Base-by-base conservation (phyloP, 306 rosid genomes). In the Cucurbita argyrosperma region DNA sequence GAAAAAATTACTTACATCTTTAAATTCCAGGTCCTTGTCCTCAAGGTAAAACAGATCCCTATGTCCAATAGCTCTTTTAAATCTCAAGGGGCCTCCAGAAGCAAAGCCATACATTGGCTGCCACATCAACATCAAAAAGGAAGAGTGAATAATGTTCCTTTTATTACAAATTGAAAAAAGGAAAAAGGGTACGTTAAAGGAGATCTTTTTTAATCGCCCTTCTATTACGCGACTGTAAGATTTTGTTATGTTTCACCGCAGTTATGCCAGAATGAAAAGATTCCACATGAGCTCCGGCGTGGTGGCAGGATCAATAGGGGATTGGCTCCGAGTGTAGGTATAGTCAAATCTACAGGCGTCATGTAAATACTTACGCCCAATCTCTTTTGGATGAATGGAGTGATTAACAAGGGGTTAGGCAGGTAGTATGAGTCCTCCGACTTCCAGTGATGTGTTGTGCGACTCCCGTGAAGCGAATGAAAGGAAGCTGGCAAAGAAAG, bases 21-120 rank as follows among this genome's bases (percentile, higher is more conserved):
- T 94, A 64, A 94, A 85, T 58, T 89, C 96, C 79, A 94, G 89
- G 76, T 94, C 99, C 85, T 83, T 89, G 86, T 94, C 96, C 68
- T 94, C 96, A 35, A 94, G 74, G 83, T 94, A 94, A 85, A 88
- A 94, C 85, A 94, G 84, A 80, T 87, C 99, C 78, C 89, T 86
- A 77, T 94, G 91, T 75, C 96, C 99, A 83, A 70, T 77, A 66
- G 96, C 97, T 86, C 90, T 78, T 85, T 87, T 94, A 82, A 94
- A 94, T 80, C 87, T 85, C 79, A 81, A 70, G 64, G 87, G 86
- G 73, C 89, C 97, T 16, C 85, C 83, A 14, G 97, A 84, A 26
- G 89, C 59, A 80, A 86, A 89, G 55, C 97, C 95, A 81, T 91
- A 94, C 50, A 87, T 70, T 1, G 96, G 99, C 99, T 91, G 83